Base-by-base conservation (phyloP, 768 basidiomycete species). In the Coprinellus micaceus region DNA sequence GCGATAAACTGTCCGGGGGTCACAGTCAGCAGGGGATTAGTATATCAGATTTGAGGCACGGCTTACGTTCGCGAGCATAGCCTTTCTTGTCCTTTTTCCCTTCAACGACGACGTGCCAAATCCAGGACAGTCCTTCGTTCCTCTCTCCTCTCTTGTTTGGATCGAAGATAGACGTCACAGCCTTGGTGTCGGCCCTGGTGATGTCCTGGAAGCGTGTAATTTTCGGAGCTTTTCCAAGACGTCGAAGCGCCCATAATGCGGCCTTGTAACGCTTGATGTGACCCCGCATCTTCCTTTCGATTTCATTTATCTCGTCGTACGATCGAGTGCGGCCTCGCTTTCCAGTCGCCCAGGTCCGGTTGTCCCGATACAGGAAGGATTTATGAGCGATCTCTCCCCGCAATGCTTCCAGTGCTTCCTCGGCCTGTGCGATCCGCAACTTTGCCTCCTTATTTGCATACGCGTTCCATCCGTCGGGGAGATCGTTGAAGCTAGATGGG, bases 391-490 rank as follows among this genome's bases (percentile, higher is more conserved):
- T 43, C 13, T 40, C 19, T 7, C 19, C 13, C 21, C 52, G 37
- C 3, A 53, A 9, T 11, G n/a, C 37, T 25, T 53, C 52, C 3
- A 53, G 21, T 3, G 52, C 21, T 15, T 43, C 37, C 11, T 53
- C 24, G 3, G 52, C 52, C 22, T 53, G 52, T 17, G 52, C 52
- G 6, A 53, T 26, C n/a, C 52, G 19, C 12, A 53, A 28, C n/a
- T 5, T 10, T 11, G 24, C 28, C 37, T 53, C 52, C 1, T 6
- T 12, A 6, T 29, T 15, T 12, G 4, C 13, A n/a, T n/a, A 5
- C 3, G 4, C 5, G 17, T 22, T 15, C 52, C 37, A 41, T 6
- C 17, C 37, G 4, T 13, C 9, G 1, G 52, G 39, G 2, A 41
- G 39, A 13, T 4, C 25, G 7, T 40, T 3, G 9, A 53, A 43